Conservation (phyloP, 73 alveolate species). For the Uronychia setigera region DNA sequence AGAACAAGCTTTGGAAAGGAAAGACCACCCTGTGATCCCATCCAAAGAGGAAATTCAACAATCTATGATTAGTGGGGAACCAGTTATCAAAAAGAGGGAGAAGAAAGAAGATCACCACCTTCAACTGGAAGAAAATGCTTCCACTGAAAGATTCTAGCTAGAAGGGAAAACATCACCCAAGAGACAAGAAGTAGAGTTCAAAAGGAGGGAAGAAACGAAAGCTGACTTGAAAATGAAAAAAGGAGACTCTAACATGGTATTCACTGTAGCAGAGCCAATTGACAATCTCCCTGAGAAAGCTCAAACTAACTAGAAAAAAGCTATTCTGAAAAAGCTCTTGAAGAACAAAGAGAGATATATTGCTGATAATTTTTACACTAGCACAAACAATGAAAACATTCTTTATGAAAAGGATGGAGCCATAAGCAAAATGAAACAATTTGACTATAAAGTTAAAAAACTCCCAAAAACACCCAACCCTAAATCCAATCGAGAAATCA, state of each 20-base stretch:
- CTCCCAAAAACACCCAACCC: constrained; percentile 12
- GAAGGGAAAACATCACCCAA: too few species aligned
- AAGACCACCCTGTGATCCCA: not conserved
- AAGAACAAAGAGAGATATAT: constrained; percentile 35
- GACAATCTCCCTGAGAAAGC: constrained; percentile 51
- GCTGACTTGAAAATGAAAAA: not conserved
- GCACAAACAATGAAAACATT: constrained; percentile 25
- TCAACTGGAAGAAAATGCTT: not conserved
- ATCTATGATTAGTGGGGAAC: not conserved
- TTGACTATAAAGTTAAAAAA: constrained; percentile 53
- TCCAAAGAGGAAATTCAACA: not conserved
- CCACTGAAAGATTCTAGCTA: too few species aligned
- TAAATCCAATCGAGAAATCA: not conserved
- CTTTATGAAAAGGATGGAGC: constrained; percentile 54
- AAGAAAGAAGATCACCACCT: not conserved
- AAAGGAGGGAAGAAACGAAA: not conserved
- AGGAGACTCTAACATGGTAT: constrained; percentile 8
- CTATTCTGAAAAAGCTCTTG: constrained; percentile 17
- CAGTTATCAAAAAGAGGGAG: not conserved
- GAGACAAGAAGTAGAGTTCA: too few species aligned
- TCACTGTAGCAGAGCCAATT: constrained; percentile 32
- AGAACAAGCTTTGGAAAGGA: not conserved
- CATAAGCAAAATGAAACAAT: constrained; percentile 49
- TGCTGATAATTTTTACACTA: constrained; percentile 47
- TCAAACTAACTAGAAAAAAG: constrained; percentile 18